Conservation (phyloP, 1,139 yeast species). For the Nakaseomyces delphensis region DNA sequence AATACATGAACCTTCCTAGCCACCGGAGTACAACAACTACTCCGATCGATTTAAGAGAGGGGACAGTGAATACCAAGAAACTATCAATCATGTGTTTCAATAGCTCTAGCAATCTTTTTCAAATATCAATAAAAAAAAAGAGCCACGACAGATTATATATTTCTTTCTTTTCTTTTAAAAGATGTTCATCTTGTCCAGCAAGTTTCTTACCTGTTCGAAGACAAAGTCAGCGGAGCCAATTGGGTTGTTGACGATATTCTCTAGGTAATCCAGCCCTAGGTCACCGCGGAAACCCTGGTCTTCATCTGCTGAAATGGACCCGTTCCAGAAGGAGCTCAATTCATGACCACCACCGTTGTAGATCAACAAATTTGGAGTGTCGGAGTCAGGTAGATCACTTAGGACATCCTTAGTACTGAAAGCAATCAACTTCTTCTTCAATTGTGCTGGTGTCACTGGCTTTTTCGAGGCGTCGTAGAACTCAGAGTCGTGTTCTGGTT, state of each 20-base stretch:
- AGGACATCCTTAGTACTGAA: conserved; percentile 67
- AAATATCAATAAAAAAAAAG: too few species aligned
- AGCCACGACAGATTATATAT: too few species aligned
- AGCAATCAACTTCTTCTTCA: conserved; percentile 78
- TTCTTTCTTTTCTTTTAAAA: conserved; percentile 10
- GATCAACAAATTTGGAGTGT: conserved; percentile 82
- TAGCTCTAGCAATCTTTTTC: too few species aligned
- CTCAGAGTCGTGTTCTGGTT: conserved; percentile 76
- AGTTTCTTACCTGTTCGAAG: conserved; percentile 20
- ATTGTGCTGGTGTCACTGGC: conserved; percentile 70
- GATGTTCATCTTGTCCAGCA: conserved; percentile 21
- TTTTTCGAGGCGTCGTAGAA: conserved; percentile 49
- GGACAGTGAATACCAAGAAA: too few species aligned
- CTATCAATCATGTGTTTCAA: too few species aligned
- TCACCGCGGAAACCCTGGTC: conserved; percentile 8
- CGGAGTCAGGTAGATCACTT: conserved; percentile 57
- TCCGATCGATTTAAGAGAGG: too few species aligned
- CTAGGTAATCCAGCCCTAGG: conserved; percentile 9
- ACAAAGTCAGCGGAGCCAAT: conserved; percentile 17
- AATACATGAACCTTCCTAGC: too few species aligned
- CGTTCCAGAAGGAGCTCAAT: conserved; percentile 62
- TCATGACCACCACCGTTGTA: conserved; percentile 91
- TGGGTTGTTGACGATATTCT: conserved; percentile 12
- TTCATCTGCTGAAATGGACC: neutral
- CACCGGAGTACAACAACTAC: too few species aligned